Evolutionary conservation across 805 yeast species (phyloP).

Genomic region (Wickerhamomyces silvicola): DNA sequence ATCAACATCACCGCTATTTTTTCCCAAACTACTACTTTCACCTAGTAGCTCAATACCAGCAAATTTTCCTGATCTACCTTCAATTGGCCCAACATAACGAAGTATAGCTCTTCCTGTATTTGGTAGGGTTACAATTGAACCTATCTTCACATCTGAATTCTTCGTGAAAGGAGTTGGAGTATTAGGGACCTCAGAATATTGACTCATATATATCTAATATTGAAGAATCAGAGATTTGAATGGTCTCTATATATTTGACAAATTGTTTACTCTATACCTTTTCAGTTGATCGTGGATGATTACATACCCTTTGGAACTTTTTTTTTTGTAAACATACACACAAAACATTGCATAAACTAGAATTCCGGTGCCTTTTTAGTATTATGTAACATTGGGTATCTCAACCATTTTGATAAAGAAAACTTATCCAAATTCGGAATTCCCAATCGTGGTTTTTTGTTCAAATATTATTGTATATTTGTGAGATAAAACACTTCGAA

Average conservation of each 20-base stretch:
- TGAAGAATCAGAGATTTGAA: not conserved
- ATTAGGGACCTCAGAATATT: constrained; percentile 3
- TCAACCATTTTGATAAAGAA: no score
- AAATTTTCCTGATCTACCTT: constrained; percentile 65
- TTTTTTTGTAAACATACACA: no score
- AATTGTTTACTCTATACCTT: not conserved
- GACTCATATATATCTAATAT: not conserved
- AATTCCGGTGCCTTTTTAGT: no score
- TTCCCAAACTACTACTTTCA: constrained; percentile 58
- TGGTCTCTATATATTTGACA: not conserved
- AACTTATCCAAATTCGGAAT: no score
- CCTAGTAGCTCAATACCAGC: constrained; percentile 87
- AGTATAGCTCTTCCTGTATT: constrained; percentile 66
- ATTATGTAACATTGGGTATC: no score
- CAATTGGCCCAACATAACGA: constrained; percentile 65
- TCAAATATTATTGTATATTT: no score
- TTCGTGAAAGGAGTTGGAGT: constrained; percentile 2
- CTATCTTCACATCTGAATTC: constrained; percentile 10
- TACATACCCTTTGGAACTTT: no score
- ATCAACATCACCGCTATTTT: constrained; percentile 77
- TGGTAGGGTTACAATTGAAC: constrained; percentile 39
- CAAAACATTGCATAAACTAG: no score
- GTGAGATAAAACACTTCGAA: no score
- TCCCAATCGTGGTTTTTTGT: no score
- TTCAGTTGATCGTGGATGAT: no score